Conservation (phyloP, 2,329 filamentous ascomycete genomes). For the Cucurbitaria berberidis region DNA sequence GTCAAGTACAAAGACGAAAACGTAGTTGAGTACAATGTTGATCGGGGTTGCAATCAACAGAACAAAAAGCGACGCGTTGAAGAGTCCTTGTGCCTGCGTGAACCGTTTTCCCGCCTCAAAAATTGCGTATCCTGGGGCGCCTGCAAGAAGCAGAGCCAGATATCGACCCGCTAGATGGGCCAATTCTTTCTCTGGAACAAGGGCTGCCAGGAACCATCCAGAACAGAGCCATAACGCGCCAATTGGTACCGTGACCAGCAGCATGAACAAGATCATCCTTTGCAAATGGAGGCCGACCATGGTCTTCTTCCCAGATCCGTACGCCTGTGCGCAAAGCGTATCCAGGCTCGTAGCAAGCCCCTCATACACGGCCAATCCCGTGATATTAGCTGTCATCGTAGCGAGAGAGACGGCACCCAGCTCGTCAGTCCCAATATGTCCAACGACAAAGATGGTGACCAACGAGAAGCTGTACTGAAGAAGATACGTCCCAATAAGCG, state of each 20-base stretch:
- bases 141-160: constrained; percentile 56
- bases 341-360: constrained; percentile 60
- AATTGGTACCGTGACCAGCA: constrained; percentile 56
- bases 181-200: constrained; percentile 57
- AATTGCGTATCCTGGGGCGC: constrained; percentile 60
- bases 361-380: constrained; percentile 59
- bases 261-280: constrained; percentile 59
- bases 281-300: constrained; percentile 61
- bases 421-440: constrained; percentile 60
- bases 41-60: constrained; percentile 57
- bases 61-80: constrained; percentile 57
- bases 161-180: constrained; percentile 59
- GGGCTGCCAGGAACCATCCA: constrained; percentile 53
- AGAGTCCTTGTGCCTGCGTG: constrained; percentile 62
- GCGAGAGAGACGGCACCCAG: constrained; percentile 60
- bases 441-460: constrained; percentile 60
- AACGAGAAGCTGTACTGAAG: constrained; percentile 61
- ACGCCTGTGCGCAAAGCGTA: constrained; percentile 60
- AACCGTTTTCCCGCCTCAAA: constrained; percentile 64
- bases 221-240: constrained; percentile 58
- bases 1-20: constrained; percentile 51
- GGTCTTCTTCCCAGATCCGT: constrained; percentile 56
- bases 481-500: constrained; percentile 61
- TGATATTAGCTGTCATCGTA: constrained; percentile 61
- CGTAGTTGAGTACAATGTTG: constrained; percentile 58